A percentile compares a stretch with the other conserved stretches of the same genome.
phyloP scores from a whole-genome alignment of 2,329 filamentous ascomycete species.

The Chaetomiaceae sp. region DNA sequence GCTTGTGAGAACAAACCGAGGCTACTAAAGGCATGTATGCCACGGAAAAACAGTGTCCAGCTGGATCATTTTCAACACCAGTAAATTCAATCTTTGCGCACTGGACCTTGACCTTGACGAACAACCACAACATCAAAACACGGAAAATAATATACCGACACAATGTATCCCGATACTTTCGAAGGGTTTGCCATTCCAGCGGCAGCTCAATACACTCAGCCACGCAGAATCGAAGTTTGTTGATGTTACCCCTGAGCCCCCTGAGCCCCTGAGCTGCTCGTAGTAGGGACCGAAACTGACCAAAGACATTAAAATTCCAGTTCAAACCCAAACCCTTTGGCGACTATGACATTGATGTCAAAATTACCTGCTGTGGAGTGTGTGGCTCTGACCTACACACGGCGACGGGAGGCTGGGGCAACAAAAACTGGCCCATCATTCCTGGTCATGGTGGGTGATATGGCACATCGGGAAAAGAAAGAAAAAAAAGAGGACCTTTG shows the following conservation, averaged over 20 bases:
- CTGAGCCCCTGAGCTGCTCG: not conserved
- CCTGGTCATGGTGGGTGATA: slow-evolving; percentile 57
- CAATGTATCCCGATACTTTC: slow-evolving; percentile 4
- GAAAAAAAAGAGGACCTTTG: too few species aligned
- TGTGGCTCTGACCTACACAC: slow-evolving; percentile 71
- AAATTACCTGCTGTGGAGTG: slow-evolving; percentile 76
- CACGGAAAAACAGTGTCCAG: too few species aligned
- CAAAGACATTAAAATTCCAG: slow-evolving; percentile 34
- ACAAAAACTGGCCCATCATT: slow-evolving; percentile 57
- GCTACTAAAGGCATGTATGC: too few species aligned
- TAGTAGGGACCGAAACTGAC: not conserved
- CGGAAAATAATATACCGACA: too few species aligned
- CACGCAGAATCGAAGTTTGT: slow-evolving; percentile 5
- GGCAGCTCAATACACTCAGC: slow-evolving; percentile 1
- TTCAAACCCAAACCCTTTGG: slow-evolving; percentile 85
- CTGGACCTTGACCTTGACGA: not conserved
- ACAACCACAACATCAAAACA: not conserved
- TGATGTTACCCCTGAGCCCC: not conserved
- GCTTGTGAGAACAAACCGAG: too few species aligned
- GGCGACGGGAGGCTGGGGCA: slow-evolving; percentile 64
- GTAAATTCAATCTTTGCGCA: too few species aligned
- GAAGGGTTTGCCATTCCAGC: slow-evolving; percentile 8
- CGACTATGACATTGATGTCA: slow-evolving; percentile 81
- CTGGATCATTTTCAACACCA: too few species aligned
- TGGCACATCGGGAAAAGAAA: too few species aligned